phyloP scores from a whole-genome alignment of 2,329 filamentous ascomycete species.

The Eutypa lata region DNA sequence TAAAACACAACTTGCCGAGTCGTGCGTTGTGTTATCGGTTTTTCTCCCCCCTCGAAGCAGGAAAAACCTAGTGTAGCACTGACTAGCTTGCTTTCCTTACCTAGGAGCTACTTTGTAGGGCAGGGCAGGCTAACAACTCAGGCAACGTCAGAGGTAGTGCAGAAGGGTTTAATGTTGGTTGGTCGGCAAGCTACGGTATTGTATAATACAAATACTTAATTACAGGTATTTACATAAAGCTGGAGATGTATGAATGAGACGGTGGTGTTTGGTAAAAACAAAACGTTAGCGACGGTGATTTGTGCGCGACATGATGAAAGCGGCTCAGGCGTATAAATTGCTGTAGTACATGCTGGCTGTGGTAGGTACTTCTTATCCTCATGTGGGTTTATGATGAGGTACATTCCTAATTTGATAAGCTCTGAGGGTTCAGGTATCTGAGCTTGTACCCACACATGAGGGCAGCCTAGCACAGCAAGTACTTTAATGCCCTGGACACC shows the following conservation, averaged over 20 bases:
- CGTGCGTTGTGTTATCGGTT: not conserved
- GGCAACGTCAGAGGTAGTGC: not conserved
- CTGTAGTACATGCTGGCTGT: too few species aligned
- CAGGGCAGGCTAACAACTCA: not conserved
- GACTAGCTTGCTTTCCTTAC: not conserved
- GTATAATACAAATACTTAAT: too few species aligned
- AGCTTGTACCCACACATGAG: too few species aligned
- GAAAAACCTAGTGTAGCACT: not conserved
- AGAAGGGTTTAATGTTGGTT: not conserved
- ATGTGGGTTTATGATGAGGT: too few species aligned
- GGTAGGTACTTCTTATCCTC: too few species aligned
- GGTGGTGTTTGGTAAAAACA: not conserved
- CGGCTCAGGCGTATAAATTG: conserved; percentile 14
- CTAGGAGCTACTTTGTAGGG: not conserved
- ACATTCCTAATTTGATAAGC: too few species aligned
- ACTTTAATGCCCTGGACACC: too few species aligned
- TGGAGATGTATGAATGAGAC: not conserved
- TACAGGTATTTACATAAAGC: too few species aligned
- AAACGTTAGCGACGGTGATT: conserved; percentile 2
- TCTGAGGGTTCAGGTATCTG: too few species aligned
- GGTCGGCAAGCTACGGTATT: not conserved
- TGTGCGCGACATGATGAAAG: conserved; percentile 28
- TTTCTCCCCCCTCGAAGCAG: not conserved
- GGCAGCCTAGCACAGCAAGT: too few species aligned
- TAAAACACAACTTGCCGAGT: not conserved